A percentile compares a stretch with the other conserved stretches of the same genome.
Conservation (phyloP, 371 early-diverging fungal genomes). For the Mortierella sp. region DNA sequence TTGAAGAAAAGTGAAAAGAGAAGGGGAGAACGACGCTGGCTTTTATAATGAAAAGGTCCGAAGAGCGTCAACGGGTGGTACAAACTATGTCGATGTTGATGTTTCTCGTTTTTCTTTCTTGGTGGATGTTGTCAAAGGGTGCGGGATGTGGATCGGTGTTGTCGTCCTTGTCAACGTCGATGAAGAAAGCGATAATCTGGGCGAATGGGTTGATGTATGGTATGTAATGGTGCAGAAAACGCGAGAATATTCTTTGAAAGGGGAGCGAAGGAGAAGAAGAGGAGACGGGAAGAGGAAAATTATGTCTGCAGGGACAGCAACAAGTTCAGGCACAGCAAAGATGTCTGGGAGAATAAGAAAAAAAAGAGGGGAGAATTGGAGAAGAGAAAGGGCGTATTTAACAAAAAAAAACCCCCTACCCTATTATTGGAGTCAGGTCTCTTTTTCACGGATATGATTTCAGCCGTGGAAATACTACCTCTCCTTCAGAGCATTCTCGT, state of each 20-base stretch:
- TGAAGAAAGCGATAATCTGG: not conserved
- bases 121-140: not conserved
- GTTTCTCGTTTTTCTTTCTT: not conserved
- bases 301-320: not conserved
- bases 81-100: not conserved
- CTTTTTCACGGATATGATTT: slow-evolving; percentile 17
- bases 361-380: not conserved
- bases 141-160: not conserved
- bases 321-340: not conserved
- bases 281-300: not conserved
- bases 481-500: not conserved
- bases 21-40: not conserved
- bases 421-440: not conserved
- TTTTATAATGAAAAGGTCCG: not conserved
- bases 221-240: not conserved
- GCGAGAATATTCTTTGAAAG: not conserved
- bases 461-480: slow-evolving; percentile 11
- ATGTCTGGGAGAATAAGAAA: not conserved
- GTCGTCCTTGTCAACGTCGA: not conserved
- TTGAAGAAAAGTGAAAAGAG: not conserved
- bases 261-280: not conserved
- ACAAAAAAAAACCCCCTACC: not conserved
- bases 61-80: not conserved
- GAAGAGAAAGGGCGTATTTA: not conserved
- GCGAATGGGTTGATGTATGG: not conserved